Conservation (phyloP, 306 rosid species). For the Corylus avellana region DNA sequence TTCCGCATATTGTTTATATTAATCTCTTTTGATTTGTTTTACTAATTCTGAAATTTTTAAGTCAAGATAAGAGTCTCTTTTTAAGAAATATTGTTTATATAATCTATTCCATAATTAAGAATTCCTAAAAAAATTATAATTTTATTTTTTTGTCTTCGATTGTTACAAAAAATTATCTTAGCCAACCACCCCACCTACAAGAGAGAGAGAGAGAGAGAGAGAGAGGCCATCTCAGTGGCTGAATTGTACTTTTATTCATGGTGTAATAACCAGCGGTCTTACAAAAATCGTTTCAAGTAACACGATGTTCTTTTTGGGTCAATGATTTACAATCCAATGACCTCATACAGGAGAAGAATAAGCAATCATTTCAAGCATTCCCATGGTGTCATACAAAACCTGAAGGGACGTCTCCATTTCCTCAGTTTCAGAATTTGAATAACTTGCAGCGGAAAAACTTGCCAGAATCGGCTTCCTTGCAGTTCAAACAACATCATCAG, state of each 20-base stretch:
- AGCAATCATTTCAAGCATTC: conserved; percentile 6
- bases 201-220: too few relatives aligned
- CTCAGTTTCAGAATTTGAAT: neutral
- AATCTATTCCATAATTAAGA: too few relatives aligned
- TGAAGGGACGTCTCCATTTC: conserved; percentile 18
- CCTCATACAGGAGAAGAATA: neutral
- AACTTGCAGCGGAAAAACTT: neutral
- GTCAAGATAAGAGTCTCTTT: too few relatives aligned
- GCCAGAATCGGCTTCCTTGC: neutral
- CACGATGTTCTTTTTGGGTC: neutral
- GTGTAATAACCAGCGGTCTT: neutral
- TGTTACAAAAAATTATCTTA: too few relatives aligned
- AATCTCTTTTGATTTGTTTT: too few relatives aligned
- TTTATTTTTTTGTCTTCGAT: too few relatives aligned
- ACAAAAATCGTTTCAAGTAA: neutral
- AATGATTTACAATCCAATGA: neutral
- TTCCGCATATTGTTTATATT: too few relatives aligned
- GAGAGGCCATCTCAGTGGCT: neutral
- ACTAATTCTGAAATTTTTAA: too few relatives aligned
- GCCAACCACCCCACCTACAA: too few relatives aligned
- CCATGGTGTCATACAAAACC: conserved; percentile 12
- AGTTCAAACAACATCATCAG: neutral
- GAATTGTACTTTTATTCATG: neutral
- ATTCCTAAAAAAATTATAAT: too few relatives aligned
- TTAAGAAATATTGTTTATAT: too few relatives aligned